Evolutionary conservation across 805 yeast genomes (phyloP).

Genomic region (Schwanniomyces pseudopolymorphus): DNA sequence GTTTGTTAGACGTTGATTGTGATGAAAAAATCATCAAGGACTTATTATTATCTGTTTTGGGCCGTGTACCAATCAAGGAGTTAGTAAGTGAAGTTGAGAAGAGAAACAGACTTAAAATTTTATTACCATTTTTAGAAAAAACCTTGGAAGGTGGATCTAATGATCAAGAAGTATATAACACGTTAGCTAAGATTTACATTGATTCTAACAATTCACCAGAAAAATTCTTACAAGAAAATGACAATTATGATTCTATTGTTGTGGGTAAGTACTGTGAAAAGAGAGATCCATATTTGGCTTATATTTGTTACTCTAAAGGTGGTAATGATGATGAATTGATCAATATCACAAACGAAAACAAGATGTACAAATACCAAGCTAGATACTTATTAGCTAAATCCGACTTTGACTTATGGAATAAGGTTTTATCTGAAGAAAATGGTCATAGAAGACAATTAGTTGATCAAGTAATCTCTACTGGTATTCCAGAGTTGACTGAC

Average conservation of each 20-base stretch:
- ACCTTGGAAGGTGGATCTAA: conserved; percentile 79
- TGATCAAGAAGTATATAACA: conserved; percentile 90
- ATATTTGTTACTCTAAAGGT: conserved; percentile 96
- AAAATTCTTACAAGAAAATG: conserved; percentile 89
- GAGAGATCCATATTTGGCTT: conserved; percentile 98
- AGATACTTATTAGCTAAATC: conserved; percentile 87
- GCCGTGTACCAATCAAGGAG: conserved; percentile 89
- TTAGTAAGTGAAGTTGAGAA: conserved; percentile 94
- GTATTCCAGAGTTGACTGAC: conserved; percentile 89
- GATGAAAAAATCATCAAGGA: conserved; percentile 85
- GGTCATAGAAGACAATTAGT: conserved; percentile 86
- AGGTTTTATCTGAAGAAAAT: conserved; percentile 73
- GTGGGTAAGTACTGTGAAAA: conserved; percentile 99
- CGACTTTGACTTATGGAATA: conserved; percentile 79
- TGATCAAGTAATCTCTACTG: conserved; percentile 94
- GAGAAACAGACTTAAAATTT: conserved; percentile 87
- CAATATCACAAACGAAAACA: conserved; percentile 90
- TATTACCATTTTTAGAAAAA: conserved; percentile 90
- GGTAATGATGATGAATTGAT: conserved; percentile 85
- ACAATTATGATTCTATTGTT: conserved; percentile 84
- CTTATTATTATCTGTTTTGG: conserved; percentile 79
- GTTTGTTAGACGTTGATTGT: conserved; percentile 94
- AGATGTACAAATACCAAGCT: conserved; percentile 99
- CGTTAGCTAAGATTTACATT: conserved; percentile 95
- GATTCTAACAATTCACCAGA: conserved; percentile 98